Evolutionary conservation across 495 filamentous ascomycete genomes (phyloP).

Genomic region (Lentithecium fluviatile): DNA sequence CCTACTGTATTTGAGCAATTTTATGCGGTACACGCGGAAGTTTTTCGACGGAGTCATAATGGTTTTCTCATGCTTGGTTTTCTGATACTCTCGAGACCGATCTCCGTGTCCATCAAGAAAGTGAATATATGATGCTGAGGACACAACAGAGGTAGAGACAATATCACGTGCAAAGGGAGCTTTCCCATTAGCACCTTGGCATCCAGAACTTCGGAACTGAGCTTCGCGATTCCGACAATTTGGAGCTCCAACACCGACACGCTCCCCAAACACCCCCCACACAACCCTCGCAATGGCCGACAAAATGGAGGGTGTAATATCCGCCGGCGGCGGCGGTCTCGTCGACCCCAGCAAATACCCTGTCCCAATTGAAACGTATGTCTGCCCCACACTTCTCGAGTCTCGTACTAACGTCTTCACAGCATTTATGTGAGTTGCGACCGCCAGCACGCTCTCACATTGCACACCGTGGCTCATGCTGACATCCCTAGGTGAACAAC

Average conservation of each 20-base stretch:
- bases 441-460: conserved; percentile 4
- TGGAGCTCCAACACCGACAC: not conserved
- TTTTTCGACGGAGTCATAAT: no score
- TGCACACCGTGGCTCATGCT: conserved; percentile 16
- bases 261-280: not conserved
- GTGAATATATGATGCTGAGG: no score
- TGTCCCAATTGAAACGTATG: conserved; percentile 19
- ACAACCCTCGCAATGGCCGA: conserved; percentile 15
- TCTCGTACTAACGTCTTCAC: conserved; percentile 12
- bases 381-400: not conserved
- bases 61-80: no score
- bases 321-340: not conserved
- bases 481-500: conserved; percentile 67
- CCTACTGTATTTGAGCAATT: no score
- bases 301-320: conserved; percentile 25
- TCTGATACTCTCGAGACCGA: no score
- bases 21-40: no score
- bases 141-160: no score
- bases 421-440: conserved; percentile 22
- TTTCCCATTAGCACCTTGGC: not conserved
- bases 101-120: no score
- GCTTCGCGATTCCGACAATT: conserved; percentile 7
- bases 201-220: not conserved
- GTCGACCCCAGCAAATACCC: conserved; percentile 1
- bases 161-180: conserved; percentile 2